Conservation (phyloP, 305 asterid genomes). For the Rubia balearica region DNA sequence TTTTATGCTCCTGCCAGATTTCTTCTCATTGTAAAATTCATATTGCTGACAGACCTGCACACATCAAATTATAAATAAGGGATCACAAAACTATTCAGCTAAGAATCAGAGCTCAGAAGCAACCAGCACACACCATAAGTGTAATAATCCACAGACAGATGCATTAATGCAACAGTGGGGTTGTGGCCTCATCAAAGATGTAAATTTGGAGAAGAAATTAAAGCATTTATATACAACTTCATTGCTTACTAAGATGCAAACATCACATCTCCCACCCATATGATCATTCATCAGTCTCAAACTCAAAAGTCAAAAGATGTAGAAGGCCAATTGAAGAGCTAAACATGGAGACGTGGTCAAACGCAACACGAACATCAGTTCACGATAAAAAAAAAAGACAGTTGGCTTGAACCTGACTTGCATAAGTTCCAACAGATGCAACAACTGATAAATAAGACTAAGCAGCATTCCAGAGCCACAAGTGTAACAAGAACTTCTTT, state of each 20-base stretch:
- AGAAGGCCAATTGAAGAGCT: not conserved
- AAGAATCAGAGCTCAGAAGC: not conserved
- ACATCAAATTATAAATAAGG: constrained; percentile 8
- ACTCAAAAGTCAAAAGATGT: not conserved
- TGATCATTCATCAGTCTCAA: constrained; percentile 1
- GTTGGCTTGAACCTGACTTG: not conserved
- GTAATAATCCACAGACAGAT: not conserved
- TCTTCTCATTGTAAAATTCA: constrained; percentile 79
- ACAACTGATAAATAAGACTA: not conserved
- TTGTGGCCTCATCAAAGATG: not conserved
- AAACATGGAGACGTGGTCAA: not conserved
- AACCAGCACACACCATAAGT: not conserved
- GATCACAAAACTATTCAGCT: not conserved
- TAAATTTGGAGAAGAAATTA: not conserved
- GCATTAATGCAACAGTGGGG: not conserved
- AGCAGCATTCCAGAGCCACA: not conserved
- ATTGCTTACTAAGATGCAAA: not conserved
- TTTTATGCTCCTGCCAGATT: constrained; percentile 56
- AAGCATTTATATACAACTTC: not conserved
- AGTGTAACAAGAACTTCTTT: not conserved
- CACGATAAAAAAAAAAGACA: not conserved
- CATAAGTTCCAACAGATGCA: not conserved
- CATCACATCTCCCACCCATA: not conserved
- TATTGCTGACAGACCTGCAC: constrained; percentile 94
- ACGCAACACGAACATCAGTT: not conserved